Evolutionary conservation across 1,139 yeast species (phyloP).

Genomic region (Nadsonia commutata): DNA sequence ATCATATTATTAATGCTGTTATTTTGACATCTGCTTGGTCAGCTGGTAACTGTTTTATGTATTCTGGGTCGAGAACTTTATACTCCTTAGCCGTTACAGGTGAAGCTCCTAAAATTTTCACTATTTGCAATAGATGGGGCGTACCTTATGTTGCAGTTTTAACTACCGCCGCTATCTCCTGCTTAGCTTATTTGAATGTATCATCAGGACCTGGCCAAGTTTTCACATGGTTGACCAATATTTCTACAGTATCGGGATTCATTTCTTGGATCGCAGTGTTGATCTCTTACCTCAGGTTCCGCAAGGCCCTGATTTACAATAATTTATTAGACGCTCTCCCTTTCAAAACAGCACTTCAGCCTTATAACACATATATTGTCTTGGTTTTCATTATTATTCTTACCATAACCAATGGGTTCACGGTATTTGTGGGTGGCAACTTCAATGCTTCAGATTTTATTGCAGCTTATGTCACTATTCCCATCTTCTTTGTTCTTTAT

Average conservation of each 20-base stretch:
- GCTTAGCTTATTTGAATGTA: constrained; percentile 41
- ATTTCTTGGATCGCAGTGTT: constrained; percentile 30
- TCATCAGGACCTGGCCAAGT: constrained; percentile 33
- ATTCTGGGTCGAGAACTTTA: constrained; percentile 35
- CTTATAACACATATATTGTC: constrained; percentile 32
- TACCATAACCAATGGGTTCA: constrained; percentile 57
- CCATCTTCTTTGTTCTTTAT: constrained; percentile 36
- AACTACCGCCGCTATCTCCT: constrained; percentile 22
- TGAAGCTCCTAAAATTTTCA: constrained; percentile 39
- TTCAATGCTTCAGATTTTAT: constrained; percentile 35
- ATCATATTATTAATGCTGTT: constrained; percentile 53
- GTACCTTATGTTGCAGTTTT: constrained; percentile 34
- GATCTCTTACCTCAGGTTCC: constrained; percentile 25
- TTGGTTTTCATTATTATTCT: constrained; percentile 31
- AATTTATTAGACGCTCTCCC: constrained; percentile 21
- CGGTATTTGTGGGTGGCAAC: constrained; percentile 38
- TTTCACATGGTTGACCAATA: constrained; percentile 55
- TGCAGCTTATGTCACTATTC: constrained; percentile 49
- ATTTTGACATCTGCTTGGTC: constrained; percentile 48
- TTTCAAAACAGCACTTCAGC: constrained; percentile 31
- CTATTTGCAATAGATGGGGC: constrained; percentile 37
- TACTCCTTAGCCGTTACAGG: constrained; percentile 39
- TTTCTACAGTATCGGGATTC: constrained; percentile 37
- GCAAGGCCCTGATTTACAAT: constrained; percentile 23
- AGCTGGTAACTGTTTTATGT: constrained; percentile 27